These are phyloP conservation scores for Aurantiochytrium sp. DNA, from an alignment of 108 stramenopile genomes.

Conservation along the genomic window DNA sequence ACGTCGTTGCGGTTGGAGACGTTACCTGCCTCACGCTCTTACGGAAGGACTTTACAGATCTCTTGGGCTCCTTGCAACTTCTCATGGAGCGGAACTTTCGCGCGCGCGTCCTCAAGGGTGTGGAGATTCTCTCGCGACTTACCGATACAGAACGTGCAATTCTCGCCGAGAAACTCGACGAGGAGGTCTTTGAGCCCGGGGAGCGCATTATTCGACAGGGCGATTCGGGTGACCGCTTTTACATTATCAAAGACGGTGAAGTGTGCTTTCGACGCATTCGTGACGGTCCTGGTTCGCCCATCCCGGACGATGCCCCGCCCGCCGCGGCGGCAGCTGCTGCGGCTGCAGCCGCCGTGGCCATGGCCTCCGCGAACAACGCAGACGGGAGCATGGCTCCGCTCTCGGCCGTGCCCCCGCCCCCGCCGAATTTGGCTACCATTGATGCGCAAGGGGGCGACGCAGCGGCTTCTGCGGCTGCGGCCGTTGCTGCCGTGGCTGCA, in stretches of 20 bases:
- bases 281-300: neutral
- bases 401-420: too few species aligned
- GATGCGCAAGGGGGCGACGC: too few species aligned
- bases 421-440: too few species aligned
- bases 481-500: neutral
- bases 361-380: neutral
- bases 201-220: conserved; percentile 45
- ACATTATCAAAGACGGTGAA: conserved; percentile 57
- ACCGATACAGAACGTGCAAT: conserved; percentile 36
- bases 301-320: neutral
- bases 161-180: conserved; percentile 35
- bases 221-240: conserved; percentile 46
- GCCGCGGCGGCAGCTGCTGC: neutral
- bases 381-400: too few species aligned
- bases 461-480: neutral
- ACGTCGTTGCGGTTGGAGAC: conserved; percentile 32
- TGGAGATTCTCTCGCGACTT: conserved; percentile 42
- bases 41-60: conserved; percentile 36
- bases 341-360: neutral
- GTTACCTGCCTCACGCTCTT: conserved; percentile 33
- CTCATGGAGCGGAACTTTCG: conserved; percentile 47
- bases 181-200: conserved; percentile 23
- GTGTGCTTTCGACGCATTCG: conserved; percentile 19
- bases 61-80: conserved; percentile 45
- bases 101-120: conserved; percentile 44